Base-by-base conservation (phyloP, 768 basidiomycete genomes). In the Pholiota conissans region DNA sequence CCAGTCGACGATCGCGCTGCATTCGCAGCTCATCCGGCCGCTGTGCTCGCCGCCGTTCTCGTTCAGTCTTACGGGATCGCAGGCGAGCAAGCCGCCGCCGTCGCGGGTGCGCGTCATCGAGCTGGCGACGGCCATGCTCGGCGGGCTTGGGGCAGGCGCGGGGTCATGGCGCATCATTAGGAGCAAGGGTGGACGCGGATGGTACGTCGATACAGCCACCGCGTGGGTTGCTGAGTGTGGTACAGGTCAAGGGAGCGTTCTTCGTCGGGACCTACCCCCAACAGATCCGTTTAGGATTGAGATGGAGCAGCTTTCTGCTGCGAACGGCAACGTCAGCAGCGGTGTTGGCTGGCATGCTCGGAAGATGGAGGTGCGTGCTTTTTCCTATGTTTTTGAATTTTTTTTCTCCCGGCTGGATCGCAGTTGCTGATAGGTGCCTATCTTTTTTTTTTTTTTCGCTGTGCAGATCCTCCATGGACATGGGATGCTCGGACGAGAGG, bases 261-360 rank as follows among this genome's bases (percentile, higher is more conserved):
- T 92, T 56, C 74, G 74, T 65, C 74, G 91, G 34, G 86, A 87
- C 63, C 71, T 94, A 8, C 71, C 76, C 5, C 67, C 69, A 14
- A 77, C 75, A 3, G 89, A 96, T 70, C 85, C 87, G 2, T 82
- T 89, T 71, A 76, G 95, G 49, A 68, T 72, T 26, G 90, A 91
- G 67, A 77, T 96, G 68, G 83, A 85, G 61, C 79, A 82, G 52
- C 75, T 97, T 20, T 86, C 91, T 9, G 79, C 87, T 56, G 87
- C 90, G 4, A 91, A 92, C 61, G 93, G 94, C 8, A 91, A 92
- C 65, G 93, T 96, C n/a, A 89, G 81, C 68, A 92, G 89, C 65
- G 90, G 89, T 3, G 84, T 96, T 5, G 96, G 96, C 0, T 98
- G 95, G 95, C 94, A 97, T 73, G 87, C 91, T 20, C 76, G 95